A percentile compares a stretch with the other conserved stretches of the same genome.
These are phyloP conservation scores for Cryptococcus sp. DNA, from an alignment of 1,284 basidiomycete species.

Conservation along the genomic window DNA sequence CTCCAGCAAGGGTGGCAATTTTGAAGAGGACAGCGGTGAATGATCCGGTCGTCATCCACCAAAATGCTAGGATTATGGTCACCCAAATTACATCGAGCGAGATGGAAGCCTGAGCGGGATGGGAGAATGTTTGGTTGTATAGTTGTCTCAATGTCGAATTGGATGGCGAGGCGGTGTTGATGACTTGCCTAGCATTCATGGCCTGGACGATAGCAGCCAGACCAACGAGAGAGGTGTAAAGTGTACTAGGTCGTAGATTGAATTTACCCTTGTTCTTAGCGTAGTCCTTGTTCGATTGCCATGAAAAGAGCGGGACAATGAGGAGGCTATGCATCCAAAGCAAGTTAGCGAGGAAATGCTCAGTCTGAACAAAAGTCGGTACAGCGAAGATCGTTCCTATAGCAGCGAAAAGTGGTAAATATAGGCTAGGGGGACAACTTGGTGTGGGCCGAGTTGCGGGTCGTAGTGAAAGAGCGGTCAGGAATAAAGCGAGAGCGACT, in stretches of 20 bases:
- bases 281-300: conserved; percentile 13
- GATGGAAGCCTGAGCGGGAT: conserved; percentile 64
- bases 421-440: conserved; percentile 41
- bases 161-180: conserved; percentile 11
- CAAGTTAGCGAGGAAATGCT: conserved; percentile 58
- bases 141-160: conserved; percentile 12
- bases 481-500: conserved; percentile 64
- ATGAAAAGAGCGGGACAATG: conserved; percentile 53
- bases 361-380: conserved; percentile 53
- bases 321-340: conserved; percentile 62
- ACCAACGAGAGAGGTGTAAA: conserved; percentile 50
- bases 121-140: conserved; percentile 48
- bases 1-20: conserved; percentile 1
- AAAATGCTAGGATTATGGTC: conserved; percentile 19
- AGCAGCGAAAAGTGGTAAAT: conserved; percentile 53
- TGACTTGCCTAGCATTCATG: conserved; percentile 35
- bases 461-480: conserved; percentile 55
- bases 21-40: conserved; percentile 19
- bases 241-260: conserved; percentile 12
- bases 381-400: conserved; percentile 54
- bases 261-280: background rate
- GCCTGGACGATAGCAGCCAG: conserved; percentile 40
- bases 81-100: conserved; percentile 63
- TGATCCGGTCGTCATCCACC: conserved; percentile 37
- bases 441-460: conserved; percentile 20